Evolutionary conservation across 2,329 filamentous ascomycete species (phyloP).

Genomic region (Hawksworthiomyces lignivorus): DNA sequence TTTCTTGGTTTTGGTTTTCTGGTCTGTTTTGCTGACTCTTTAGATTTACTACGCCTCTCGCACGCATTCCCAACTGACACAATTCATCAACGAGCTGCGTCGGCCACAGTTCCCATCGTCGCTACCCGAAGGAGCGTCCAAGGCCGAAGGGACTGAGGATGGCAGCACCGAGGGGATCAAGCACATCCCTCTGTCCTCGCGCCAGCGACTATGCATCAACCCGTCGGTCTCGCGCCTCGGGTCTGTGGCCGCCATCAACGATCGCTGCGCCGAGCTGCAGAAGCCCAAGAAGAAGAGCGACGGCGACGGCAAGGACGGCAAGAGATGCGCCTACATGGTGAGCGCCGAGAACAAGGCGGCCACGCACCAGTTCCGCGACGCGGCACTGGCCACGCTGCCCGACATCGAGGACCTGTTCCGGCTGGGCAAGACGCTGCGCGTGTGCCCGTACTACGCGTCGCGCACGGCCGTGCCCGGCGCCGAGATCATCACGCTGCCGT

Average conservation of each 20-base stretch:
- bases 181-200: slow-evolving; percentile 74
- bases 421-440: slow-evolving; percentile 67
- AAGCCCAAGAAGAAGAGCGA: slow-evolving; percentile 56
- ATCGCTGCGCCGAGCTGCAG: slow-evolving; percentile 84
- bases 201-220: slow-evolving; percentile 88
- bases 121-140: too few species aligned
- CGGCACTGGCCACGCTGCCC: slow-evolving; percentile 71
- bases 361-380: slow-evolving; percentile 76
- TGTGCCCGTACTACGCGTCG: slow-evolving; percentile 97
- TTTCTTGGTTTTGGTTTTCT: too few species aligned
- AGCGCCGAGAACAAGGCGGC: slow-evolving; percentile 65
- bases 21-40: background rate
- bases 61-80: slow-evolving; percentile 84
- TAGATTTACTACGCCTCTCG: slow-evolving; percentile 82
- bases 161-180: slow-evolving; percentile 54
- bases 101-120: slow-evolving; percentile 72
- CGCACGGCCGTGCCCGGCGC: slow-evolving; percentile 72
- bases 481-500: slow-evolving; percentile 88
- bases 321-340: slow-evolving; percentile 63
- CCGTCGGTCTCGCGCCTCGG: slow-evolving; percentile 65
- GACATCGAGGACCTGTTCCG: slow-evolving; percentile 87
- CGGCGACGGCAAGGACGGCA: slow-evolving; percentile 48
- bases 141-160: background rate
- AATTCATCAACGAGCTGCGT: slow-evolving; percentile 77
- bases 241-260: slow-evolving; percentile 77